Conservation (phyloP, 2,329 filamentous ascomycete species). For the Exophiala spinifera region DNA sequence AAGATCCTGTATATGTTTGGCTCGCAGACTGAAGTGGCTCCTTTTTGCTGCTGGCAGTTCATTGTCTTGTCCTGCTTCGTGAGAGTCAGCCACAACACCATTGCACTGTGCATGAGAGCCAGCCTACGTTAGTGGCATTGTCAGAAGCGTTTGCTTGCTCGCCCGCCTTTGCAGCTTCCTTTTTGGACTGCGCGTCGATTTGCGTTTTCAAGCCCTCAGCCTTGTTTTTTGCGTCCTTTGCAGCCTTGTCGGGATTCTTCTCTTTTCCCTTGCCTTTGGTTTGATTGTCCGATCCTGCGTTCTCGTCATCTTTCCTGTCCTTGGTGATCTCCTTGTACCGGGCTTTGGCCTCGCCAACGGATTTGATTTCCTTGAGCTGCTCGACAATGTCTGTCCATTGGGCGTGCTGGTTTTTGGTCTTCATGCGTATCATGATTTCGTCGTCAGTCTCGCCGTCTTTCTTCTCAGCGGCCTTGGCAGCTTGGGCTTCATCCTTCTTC, state of each 20-base stretch:
- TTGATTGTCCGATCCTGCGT: slow-evolving; percentile 7
- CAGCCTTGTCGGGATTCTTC: slow-evolving; percentile 7
- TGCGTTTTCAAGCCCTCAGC: slow-evolving; percentile 11
- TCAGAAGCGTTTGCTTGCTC: slow-evolving; percentile 1
- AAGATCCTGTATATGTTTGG: slow-evolving; percentile 8
- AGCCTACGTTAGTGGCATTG: not conserved
- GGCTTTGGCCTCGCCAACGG: slow-evolving; percentile 14
- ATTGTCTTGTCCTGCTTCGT: not conserved
- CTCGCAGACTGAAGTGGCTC: not conserved
- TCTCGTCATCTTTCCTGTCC: slow-evolving; percentile 9
- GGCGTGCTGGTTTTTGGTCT: slow-evolving; percentile 19
- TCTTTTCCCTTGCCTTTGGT: slow-evolving; percentile 11
- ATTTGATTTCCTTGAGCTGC: slow-evolving; percentile 12
- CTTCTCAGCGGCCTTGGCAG: slow-evolving; percentile 3
- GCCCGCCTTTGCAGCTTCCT: slow-evolving; percentile 1
- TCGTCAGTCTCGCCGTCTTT: slow-evolving; percentile 25
- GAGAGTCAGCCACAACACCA: not conserved
- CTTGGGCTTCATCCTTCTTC: slow-evolving; percentile 9
- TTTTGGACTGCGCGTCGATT: slow-evolving; percentile 6
- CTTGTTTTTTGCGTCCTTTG: not conserved
- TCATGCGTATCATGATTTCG: slow-evolving; percentile 29
- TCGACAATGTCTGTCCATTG: slow-evolving; percentile 29
- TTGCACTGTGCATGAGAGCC: not conserved
- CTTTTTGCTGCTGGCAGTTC: not conserved
- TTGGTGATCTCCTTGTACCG: slow-evolving; percentile 27